These are phyloP conservation scores for Malus orientalis DNA, from an alignment of 306 rosid species.

Conservation along the genomic window DNA sequence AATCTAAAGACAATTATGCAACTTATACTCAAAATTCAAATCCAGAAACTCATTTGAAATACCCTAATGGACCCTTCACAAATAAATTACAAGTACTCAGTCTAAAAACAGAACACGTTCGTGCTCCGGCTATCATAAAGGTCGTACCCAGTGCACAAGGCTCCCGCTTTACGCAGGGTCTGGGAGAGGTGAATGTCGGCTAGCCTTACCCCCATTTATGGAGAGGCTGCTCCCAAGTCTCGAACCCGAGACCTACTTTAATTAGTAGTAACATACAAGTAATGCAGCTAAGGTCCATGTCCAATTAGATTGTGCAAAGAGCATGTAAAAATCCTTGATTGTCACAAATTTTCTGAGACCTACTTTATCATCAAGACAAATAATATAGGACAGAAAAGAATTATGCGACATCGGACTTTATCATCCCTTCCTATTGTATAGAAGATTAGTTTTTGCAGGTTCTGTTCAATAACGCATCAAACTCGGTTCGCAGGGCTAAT, in stretches of 20 bases:
- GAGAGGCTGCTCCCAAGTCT: no score
- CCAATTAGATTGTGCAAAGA: background rate
- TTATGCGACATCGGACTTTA: background rate
- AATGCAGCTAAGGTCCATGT: background rate
- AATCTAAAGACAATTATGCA: background rate
- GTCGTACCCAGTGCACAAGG: no score
- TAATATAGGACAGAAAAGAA: background rate
- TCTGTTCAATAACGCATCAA: background rate
- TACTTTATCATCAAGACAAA: background rate
- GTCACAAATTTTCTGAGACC: background rate
- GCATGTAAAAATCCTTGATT: no score
- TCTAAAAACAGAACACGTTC: background rate
- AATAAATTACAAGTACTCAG: background rate
- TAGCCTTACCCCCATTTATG: no score
- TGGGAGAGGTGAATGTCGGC: no score
- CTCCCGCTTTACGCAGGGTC: no score
- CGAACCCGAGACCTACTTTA: no score
- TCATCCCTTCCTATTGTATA: background rate
- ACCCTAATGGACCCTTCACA: background rate
- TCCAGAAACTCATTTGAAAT: background rate
- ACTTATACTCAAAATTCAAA: background rate
- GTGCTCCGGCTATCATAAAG: no score
- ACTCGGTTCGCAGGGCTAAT: background rate
- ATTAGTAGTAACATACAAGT: background rate
- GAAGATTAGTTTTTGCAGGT: background rate